A percentile compares a stretch with the other conserved stretches of the same genome.
Evolutionary conservation across 805 yeast genomes (phyloP).

Genomic region (Yarrowia keelungensis): DNA sequence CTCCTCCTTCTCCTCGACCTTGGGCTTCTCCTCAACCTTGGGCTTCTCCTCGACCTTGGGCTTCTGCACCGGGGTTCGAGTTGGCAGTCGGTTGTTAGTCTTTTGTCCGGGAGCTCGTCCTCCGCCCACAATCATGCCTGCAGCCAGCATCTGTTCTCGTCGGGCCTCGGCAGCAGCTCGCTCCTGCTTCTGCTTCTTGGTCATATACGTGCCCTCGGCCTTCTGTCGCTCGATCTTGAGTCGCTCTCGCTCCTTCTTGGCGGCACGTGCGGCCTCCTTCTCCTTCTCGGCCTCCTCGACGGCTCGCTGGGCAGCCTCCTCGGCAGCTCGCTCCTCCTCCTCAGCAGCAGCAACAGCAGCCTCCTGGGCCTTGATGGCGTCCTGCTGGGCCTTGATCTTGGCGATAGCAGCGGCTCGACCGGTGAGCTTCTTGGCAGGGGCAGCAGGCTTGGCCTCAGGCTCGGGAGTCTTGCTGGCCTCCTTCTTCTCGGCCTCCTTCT

Average conservation of each 20-base stretch:
- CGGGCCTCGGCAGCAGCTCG: slow-evolving; percentile 85
- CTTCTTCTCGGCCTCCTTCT: slow-evolving; percentile 30
- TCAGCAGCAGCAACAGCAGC: slow-evolving; percentile 50
- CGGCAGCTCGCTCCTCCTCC: slow-evolving; percentile 41
- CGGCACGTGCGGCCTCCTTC: slow-evolving; percentile 46
- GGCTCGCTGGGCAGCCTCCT: slow-evolving; percentile 40
- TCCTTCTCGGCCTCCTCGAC: slow-evolving; percentile 47
- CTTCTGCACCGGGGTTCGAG: slow-evolving; percentile 15
- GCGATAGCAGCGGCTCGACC: slow-evolving; percentile 41
- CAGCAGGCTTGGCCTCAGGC: slow-evolving; percentile 26
- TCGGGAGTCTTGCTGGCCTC: neutral
- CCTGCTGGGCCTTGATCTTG: slow-evolving; percentile 64
- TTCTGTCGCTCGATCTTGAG: slow-evolving; percentile 87
- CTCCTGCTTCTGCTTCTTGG: slow-evolving; percentile 95
- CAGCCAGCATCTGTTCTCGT: slow-evolving; percentile 79
- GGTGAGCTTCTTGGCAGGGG: slow-evolving; percentile 35
- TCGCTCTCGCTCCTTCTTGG: slow-evolving; percentile 86
- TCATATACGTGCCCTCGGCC: slow-evolving; percentile 93
- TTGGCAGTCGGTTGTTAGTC: slow-evolving; percentile 48
- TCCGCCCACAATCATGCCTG: slow-evolving; percentile 80
- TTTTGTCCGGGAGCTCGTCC: slow-evolving; percentile 48
- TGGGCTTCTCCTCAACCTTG: slow-evolving; percentile 42
- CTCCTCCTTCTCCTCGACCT: slow-evolving; percentile 42
- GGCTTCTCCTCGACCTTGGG: slow-evolving; percentile 1
- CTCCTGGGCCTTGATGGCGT: slow-evolving; percentile 64